These are phyloP conservation scores for Gynandropsis gynandra DNA, from an alignment of 345 rosid species.

Conservation along the genomic window DNA sequence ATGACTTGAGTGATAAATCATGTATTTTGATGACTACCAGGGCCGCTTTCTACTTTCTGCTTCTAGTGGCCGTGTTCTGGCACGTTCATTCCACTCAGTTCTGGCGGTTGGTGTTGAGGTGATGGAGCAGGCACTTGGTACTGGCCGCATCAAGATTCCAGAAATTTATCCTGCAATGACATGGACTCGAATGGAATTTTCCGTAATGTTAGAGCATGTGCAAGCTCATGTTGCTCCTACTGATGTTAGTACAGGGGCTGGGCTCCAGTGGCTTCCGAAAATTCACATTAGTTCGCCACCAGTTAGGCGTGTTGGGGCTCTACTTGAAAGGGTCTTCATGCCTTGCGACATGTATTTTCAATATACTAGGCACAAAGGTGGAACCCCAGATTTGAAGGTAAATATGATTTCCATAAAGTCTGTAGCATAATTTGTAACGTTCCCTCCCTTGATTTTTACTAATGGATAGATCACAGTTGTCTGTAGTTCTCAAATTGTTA, in stretches of 20 bases:
- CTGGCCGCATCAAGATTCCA: constrained; percentile 49
- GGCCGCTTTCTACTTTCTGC: constrained; percentile 98
- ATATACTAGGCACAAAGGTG: constrained; percentile 96
- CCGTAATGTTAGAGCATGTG: constrained; percentile 95
- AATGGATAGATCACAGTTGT: neutral
- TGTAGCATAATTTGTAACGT: neutral
- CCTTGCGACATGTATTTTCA: constrained; percentile 97
- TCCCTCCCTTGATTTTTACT: neutral
- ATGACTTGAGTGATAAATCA: constrained; percentile 13
- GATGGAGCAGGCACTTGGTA: constrained; percentile 85
- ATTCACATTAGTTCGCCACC: constrained; percentile 75
- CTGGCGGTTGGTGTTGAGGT: constrained; percentile 84
- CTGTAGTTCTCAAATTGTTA: too few species aligned
- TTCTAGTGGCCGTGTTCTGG: constrained; percentile 92
- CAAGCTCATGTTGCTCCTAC: constrained; percentile 99
- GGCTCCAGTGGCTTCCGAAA: constrained; percentile 97
- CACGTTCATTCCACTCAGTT: constrained; percentile 81
- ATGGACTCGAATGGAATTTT: constrained; percentile 79
- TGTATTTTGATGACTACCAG: constrained; percentile 36
- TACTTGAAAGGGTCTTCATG: constrained; percentile 97
- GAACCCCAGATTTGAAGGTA: constrained; percentile 94
- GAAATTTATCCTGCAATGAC: constrained; percentile 88
- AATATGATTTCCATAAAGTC: constrained; percentile 3
- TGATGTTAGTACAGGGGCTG: constrained; percentile 99
- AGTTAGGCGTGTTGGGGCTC: constrained; percentile 94